Evolutionary conservation across 345 rosid genomes (phyloP), one percentile per base, ranked within the genome.

Genomic region (Lepidium africanum): DNA sequence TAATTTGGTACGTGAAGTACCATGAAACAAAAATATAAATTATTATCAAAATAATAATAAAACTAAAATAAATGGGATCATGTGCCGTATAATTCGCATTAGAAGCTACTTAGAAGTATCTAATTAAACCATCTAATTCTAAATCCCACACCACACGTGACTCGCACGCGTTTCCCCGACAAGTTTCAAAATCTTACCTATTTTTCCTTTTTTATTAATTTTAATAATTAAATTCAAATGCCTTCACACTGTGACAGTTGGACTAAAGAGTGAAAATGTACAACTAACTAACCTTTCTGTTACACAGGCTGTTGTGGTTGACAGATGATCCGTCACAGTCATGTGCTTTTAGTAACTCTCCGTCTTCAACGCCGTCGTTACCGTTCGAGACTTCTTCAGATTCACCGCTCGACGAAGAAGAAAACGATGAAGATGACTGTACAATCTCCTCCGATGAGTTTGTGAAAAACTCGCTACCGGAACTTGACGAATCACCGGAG

Each of bases 311-410:
- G 79, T 64, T 76, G 30, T 59, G 10, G 81, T 55, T 63, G 59
- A 69, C 67, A 75, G 86, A 76, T 70, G 82, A 79, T 61, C 52
- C 77, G 19, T 73, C 85, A 55, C 87, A 80, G 78, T 39, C 87
- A 12, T 47, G 63, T 72, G 30, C 79, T 80, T 75, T 82, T 49
- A 39, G 33, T 30, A 77, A 46, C 49, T 25, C 11, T 56, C 59
- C 4, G 64, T 54, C 74, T 4, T 54, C 79, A 16, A 59, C 80
- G 81, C 53, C 77, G 64, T 67, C 83, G 85, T 77, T 80, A 65
- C 19, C 35, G 7, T 47, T 48, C 45, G 65, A 59, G 0, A 56
- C 65, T 70, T 69, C 85, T 62, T 67, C 85, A 12, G 82, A 76
- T 57, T 69, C 74, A 46, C 84, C 70, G 53, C 80, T 74, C 21